Conservation (phyloP, 441 rosid species). For the Dalechampia spathulata region DNA sequence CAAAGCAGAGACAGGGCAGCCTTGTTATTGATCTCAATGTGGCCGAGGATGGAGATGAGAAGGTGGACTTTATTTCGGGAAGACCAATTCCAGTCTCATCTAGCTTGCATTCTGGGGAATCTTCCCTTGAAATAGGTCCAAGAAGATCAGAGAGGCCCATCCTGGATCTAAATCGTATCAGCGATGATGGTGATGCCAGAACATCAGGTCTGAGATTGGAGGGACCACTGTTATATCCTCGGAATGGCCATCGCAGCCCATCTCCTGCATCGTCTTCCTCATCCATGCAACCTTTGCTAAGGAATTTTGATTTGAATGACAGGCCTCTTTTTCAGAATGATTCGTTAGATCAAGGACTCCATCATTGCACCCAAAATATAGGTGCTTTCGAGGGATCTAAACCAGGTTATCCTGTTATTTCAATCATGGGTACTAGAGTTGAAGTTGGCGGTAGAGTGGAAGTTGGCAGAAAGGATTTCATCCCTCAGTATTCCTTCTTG, state of each 20-base stretch:
- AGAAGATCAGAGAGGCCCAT: slow-evolving; percentile 58
- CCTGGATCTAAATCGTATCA: slow-evolving; percentile 73
- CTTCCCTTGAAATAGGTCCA: slow-evolving; percentile 53
- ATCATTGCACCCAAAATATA: slow-evolving; percentile 28
- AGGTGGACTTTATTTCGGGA: slow-evolving; percentile 35
- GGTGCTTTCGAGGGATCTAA: slow-evolving; percentile 38
- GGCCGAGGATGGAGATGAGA: slow-evolving; percentile 71
- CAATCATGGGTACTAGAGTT: slow-evolving; percentile 76
- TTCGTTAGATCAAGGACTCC: slow-evolving; percentile 41
- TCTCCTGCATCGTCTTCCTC: slow-evolving; percentile 79
- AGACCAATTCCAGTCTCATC: slow-evolving; percentile 49
- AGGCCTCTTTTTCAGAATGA: slow-evolving; percentile 51
- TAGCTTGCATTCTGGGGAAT: slow-evolving; percentile 49
- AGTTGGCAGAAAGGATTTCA: slow-evolving; percentile 30
- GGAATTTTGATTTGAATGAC: slow-evolving; percentile 93
- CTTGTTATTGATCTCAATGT: slow-evolving; percentile 88
- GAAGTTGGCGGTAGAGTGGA: slow-evolving; percentile 35
- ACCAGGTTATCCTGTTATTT: slow-evolving; percentile 53
- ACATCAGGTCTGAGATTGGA: slow-evolving; percentile 46
- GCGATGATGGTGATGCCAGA: slow-evolving; percentile 60
- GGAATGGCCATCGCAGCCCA: slow-evolving; percentile 53
- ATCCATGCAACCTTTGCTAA: slow-evolving; percentile 52
- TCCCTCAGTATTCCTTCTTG: slow-evolving; percentile 37
- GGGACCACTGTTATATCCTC: slow-evolving; percentile 38
- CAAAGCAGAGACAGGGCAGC: slow-evolving; percentile 40